Evolutionary conservation across 441 rosid species (phyloP).

Genomic region (Bocquillonia castaneifolia): DNA sequence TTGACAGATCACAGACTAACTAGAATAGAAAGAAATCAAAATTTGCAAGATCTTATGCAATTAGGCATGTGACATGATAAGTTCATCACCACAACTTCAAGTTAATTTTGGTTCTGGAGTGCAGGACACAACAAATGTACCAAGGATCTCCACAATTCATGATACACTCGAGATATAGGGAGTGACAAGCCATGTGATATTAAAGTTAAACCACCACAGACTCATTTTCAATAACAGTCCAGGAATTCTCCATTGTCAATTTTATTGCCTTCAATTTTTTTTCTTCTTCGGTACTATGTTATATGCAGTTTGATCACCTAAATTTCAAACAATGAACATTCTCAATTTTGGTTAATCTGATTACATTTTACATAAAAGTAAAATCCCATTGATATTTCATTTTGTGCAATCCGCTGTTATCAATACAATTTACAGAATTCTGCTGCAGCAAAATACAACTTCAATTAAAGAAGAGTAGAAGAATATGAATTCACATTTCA

Average conservation of each 20-base stretch:
- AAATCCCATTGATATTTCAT: neutral
- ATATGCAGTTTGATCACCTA: neutral
- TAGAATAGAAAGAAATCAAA: neutral
- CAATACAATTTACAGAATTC: neutral
- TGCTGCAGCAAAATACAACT: neutral
- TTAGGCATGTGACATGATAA: neutral
- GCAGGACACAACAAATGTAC: neutral
- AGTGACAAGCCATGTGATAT: neutral
- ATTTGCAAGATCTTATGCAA: neutral
- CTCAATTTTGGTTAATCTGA: slow-evolving; percentile 1
- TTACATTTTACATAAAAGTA: neutral
- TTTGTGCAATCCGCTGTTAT: neutral
- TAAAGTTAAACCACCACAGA: neutral
- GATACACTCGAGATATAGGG: neutral
- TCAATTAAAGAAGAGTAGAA: neutral
- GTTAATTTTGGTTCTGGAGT: neutral
- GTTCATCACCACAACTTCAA: neutral
- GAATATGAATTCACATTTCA: neutral
- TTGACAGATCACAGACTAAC: neutral
- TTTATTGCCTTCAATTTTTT: neutral
- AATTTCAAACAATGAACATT: neutral
- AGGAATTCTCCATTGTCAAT: neutral
- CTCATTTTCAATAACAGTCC: neutral
- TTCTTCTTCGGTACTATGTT: neutral
- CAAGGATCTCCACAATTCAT: neutral